Percentiles rank a stretch among this genome's conserved stretches.
These are phyloP conservation scores for Trifolium repens DNA, from an alignment of 306 rosid genomes.

Conservation along the genomic window DNA sequence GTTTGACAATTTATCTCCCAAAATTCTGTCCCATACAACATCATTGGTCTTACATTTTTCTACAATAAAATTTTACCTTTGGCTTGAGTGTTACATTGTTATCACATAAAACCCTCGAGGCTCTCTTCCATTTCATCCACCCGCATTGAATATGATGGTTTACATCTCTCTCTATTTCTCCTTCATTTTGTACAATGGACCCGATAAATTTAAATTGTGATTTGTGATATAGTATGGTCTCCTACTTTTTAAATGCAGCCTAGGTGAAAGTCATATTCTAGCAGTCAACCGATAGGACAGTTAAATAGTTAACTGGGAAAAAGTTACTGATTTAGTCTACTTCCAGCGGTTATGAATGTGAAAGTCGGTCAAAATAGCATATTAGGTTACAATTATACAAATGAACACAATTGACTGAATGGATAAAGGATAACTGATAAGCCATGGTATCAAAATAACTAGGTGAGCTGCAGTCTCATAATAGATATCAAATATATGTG, in stretches of 20 bases:
- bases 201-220: background rate
- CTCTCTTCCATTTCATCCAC: background rate
- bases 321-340: slow-evolving; percentile 12
- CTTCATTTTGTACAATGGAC: background rate
- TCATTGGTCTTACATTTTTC: background rate
- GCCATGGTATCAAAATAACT: slow-evolving; percentile 3
- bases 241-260: background rate
- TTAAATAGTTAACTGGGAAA: background rate
- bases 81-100: background rate
- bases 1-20: background rate
- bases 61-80: background rate
- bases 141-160: background rate
- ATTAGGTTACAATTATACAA: slow-evolving; percentile 19
- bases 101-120: background rate
- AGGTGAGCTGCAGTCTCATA: slow-evolving; percentile 27
- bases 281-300: background rate
- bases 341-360: slow-evolving; percentile 7
- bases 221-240: background rate
- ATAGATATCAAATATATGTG: slow-evolving; percentile 18
- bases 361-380: slow-evolving; percentile 8
- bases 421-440: slow-evolving; percentile 14
- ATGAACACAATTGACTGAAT: slow-evolving; percentile 14
- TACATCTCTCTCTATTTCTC: background rate
- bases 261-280: background rate
- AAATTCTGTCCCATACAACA: background rate